Evolutionary conservation across 495 filamentous ascomycete genomes (phyloP).

Genomic region (Trichoderma parareesei): DNA sequence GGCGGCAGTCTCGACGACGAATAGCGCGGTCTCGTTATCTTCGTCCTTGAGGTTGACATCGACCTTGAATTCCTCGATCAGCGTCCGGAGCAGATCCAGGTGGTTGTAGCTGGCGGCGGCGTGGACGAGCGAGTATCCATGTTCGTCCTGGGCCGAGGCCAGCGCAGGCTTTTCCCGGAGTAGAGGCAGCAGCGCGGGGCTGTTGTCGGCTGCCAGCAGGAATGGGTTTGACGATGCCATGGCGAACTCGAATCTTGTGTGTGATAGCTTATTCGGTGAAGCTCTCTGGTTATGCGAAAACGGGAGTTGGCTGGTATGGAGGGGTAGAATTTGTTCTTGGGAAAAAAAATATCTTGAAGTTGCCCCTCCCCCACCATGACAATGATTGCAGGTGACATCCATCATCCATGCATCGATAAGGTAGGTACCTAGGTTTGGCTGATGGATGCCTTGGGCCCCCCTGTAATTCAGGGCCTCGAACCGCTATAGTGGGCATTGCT

Average conservation of each 20-base stretch:
- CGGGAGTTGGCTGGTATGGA: background rate
- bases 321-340: background rate
- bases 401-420: background rate
- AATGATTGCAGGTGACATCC: background rate
- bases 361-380: background rate
- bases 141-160: conserved; percentile 64
- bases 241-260: background rate
- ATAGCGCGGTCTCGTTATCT: conserved; percentile 87
- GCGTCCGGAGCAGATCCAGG: conserved; percentile 62
- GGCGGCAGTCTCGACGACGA: conserved; percentile 69
- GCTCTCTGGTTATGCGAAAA: background rate
- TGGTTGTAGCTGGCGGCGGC: conserved; percentile 90
- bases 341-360: background rate
- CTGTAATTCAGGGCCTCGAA: background rate
- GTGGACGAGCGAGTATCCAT: conserved; percentile 88
- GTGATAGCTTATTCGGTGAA: background rate
- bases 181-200: conserved; percentile 53
- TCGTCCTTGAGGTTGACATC: conserved; percentile 74
- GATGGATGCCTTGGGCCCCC: background rate
- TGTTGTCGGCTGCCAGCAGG: conserved; percentile 71
- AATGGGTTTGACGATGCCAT: conserved; percentile 51
- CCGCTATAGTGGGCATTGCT: background rate
- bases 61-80: conserved; percentile 71
- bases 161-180: conserved; percentile 57
- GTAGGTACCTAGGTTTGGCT: background rate